Evolutionary conservation across 331 rosid genomes (phyloP).

Genomic region (Acacia concinna): DNA sequence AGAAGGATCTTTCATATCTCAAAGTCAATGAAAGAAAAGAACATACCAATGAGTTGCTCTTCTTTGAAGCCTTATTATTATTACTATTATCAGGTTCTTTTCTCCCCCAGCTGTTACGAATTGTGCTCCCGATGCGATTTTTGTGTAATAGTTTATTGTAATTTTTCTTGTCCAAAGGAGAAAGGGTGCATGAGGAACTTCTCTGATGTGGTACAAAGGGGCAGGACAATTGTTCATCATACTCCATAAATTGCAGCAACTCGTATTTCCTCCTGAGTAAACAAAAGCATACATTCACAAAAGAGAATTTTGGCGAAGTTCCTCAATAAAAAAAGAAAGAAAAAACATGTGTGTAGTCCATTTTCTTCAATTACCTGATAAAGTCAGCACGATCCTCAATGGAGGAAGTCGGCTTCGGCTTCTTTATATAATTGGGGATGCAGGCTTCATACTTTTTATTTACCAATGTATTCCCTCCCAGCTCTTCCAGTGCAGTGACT

Average conservation of each 20-base stretch:
- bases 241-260: constrained; percentile 47
- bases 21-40: constrained; percentile 12
- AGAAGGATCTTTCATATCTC: not conserved
- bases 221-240: constrained; percentile 39
- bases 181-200: constrained; percentile 32
- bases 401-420: constrained; percentile 75
- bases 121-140: constrained; percentile 64
- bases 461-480: constrained; percentile 71
- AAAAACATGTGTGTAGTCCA: not conserved
- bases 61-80: constrained; percentile 54
- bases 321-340: constrained; percentile 1
- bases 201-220: constrained; percentile 39
- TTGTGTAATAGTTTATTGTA: constrained; percentile 48
- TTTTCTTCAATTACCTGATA: constrained; percentile 58
- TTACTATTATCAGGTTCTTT: constrained; percentile 63
- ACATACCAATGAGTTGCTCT: constrained; percentile 64
- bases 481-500: constrained; percentile 57
- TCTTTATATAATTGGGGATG: constrained; percentile 50
- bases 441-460: constrained; percentile 78
- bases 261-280: constrained; percentile 82
- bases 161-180: constrained; percentile 49
- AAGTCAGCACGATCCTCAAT: constrained; percentile 73
- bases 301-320: constrained; percentile 18
- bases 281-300: constrained; percentile 28
- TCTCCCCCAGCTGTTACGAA: constrained; percentile 76